Evolutionary conservation across 495 filamentous ascomycete genomes (phyloP).

Genomic region (Talaromyces trachyspermus): DNA sequence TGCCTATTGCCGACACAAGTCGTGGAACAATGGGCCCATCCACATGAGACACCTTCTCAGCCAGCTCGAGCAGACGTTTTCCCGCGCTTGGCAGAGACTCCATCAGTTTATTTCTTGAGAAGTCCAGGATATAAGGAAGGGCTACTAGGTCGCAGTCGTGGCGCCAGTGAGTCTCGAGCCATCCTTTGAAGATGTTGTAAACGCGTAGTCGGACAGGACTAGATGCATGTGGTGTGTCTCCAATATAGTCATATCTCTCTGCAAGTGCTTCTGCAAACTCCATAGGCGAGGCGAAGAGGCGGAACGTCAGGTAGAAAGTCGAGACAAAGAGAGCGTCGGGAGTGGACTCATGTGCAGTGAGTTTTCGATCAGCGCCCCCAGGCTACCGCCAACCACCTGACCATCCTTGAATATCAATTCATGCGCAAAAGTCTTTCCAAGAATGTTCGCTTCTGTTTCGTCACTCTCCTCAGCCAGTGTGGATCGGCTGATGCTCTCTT

Average conservation of each 20-base stretch:
- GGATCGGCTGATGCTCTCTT: slow-evolving; percentile 51
- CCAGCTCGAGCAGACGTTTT: slow-evolving; percentile 68
- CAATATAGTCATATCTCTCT: slow-evolving; percentile 87
- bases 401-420: slow-evolving; percentile 94
- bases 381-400: slow-evolving; percentile 85
- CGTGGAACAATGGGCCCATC: slow-evolving; percentile 77
- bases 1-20: slow-evolving; percentile 80
- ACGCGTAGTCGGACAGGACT: slow-evolving; percentile 80
- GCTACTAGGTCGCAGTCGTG: slow-evolving; percentile 69
- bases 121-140: slow-evolving; percentile 64
- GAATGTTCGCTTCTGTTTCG: slow-evolving; percentile 69
- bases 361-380: slow-evolving; percentile 85
- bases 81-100: slow-evolving; percentile 66
- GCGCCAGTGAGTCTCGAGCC: slow-evolving; percentile 95
- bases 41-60: slow-evolving; percentile 70
- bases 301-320: slow-evolving; percentile 95
- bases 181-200: slow-evolving; percentile 94
- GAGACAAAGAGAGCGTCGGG: slow-evolving; percentile 90
- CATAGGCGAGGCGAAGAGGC: slow-evolving; percentile 78
- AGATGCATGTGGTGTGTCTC: slow-evolving; percentile 62
- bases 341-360: slow-evolving; percentile 89
- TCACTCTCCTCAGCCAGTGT: slow-evolving; percentile 66
- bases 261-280: slow-evolving; percentile 75
- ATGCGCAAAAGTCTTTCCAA: slow-evolving; percentile 81
- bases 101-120: slow-evolving; percentile 66